These are phyloP conservation scores for Agaricus subrufescens DNA, from an alignment of 768 basidiomycete species.

Conservation along the genomic window DNA sequence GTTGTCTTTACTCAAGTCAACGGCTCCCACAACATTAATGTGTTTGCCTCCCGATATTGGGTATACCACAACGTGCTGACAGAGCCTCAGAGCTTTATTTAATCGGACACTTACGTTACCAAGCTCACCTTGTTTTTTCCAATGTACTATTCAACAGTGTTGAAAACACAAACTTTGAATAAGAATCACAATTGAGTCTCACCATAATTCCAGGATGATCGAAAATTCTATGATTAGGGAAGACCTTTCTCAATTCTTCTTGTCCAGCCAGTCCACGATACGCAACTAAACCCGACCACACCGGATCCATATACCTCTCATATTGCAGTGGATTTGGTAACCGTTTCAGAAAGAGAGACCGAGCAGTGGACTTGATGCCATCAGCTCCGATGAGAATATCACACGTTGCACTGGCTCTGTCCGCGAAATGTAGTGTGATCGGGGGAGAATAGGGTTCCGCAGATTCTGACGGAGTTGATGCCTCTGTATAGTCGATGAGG, in stretches of 20 bases:
- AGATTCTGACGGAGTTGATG: background rate
- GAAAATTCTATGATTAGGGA: slow-evolving; percentile 19
- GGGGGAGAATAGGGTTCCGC: background rate
- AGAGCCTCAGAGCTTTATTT: background rate
- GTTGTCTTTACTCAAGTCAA: slow-evolving; percentile 10
- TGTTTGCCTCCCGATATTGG: slow-evolving; percentile 40
- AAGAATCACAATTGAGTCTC: background rate
- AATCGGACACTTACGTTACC: background rate
- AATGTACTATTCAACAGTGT: slow-evolving; percentile 11
- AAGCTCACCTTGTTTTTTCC: slow-evolving; percentile 18
- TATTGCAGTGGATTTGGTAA: background rate
- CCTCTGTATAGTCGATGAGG: slow-evolving; percentile 40
- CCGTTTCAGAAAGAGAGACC: slow-evolving; percentile 8
- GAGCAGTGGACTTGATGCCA: slow-evolving; percentile 18
- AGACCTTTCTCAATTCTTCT: slow-evolving; percentile 15
- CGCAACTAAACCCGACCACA: slow-evolving; percentile 29
- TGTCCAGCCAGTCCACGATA: slow-evolving; percentile 30
- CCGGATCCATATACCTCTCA: slow-evolving; percentile 22
- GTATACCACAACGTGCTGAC: slow-evolving; percentile 44
- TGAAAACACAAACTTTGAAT: background rate
- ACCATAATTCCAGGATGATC: slow-evolving; percentile 14
- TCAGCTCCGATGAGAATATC: slow-evolving; percentile 31
- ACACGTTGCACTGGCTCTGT: slow-evolving; percentile 21
- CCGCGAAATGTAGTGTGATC: slow-evolving; percentile 21
- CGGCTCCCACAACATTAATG: slow-evolving; percentile 45